phyloP scores from a whole-genome alignment of 2,329 filamentous ascomycete genomes.

The Verticillium isaacii region DNA sequence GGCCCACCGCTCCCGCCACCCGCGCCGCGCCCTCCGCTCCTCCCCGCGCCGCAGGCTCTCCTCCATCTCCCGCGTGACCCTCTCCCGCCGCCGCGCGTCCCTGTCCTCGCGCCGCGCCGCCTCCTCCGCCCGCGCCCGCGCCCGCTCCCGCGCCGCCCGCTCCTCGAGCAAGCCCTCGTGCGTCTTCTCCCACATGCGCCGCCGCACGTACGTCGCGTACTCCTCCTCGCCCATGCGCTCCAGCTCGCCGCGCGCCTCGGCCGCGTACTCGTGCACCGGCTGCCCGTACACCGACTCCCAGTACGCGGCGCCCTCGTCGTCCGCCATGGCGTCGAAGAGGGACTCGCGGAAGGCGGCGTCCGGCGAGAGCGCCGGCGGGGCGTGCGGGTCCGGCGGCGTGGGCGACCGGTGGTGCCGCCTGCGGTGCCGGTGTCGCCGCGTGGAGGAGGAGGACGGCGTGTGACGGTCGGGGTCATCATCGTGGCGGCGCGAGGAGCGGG shows the following conservation, averaged over 20 bases:
- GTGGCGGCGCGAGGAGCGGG: conserved; percentile 14
- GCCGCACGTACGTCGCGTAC: conserved; percentile 79
- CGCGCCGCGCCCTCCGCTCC: conserved; percentile 51
- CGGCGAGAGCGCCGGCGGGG: conserved; percentile 50
- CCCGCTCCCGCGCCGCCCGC: conserved; percentile 55
- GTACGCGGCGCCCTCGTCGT: conserved; percentile 92
- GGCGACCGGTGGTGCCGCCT: conserved; percentile 26
- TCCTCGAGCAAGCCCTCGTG: conserved; percentile 80
- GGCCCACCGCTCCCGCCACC: conserved; percentile 58
- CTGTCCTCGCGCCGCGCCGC: conserved; percentile 38
- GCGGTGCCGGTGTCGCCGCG: conserved; percentile 19
- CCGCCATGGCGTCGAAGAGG: conserved; percentile 92
- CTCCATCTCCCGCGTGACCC: conserved; percentile 62
- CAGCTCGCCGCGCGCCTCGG: conserved; percentile 49
- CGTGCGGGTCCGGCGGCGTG: conserved; percentile 42
- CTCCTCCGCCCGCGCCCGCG: conserved; percentile 44
- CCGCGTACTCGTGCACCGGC: conserved; percentile 77
- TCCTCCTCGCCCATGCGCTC: conserved; percentile 91
- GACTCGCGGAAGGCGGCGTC: conserved; percentile 84
- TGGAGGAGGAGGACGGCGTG: conserved; percentile 4
- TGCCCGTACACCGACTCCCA: conserved; percentile 98
- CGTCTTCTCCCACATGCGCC: conserved; percentile 93
- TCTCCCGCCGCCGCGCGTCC: conserved; percentile 27
- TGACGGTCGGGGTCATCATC: conserved; percentile 13
- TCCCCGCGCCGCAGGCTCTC: conserved; percentile 63